These are phyloP conservation scores for Lachancea quebecensis DNA, from an alignment of 805 yeast species.

Conservation along the genomic window DNA sequence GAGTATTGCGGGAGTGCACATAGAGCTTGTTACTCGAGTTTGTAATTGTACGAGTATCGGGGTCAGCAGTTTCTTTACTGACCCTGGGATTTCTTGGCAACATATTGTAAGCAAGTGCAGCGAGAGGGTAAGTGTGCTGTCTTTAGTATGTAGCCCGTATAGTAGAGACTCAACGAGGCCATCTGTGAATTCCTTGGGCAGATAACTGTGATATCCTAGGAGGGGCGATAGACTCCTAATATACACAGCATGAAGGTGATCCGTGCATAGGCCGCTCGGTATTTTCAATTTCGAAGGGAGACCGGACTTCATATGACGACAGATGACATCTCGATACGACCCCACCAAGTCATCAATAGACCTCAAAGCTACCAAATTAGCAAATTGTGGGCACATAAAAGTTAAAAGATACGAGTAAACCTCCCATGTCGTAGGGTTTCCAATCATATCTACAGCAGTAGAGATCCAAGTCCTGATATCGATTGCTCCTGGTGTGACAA, in stretches of 20 bases:
- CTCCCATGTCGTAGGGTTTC: slow-evolving; percentile 60
- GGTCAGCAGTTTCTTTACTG: slow-evolving; percentile 60
- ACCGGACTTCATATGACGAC: slow-evolving; percentile 51
- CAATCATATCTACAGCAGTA: slow-evolving; percentile 44
- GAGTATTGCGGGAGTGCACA: slow-evolving; percentile 64
- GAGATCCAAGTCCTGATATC: slow-evolving; percentile 43
- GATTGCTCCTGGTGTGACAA: slow-evolving; percentile 22
- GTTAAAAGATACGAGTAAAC: slow-evolving; percentile 58
- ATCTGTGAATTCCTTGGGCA: slow-evolving; percentile 55
- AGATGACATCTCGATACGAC: slow-evolving; percentile 40
- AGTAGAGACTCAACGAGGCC: slow-evolving; percentile 53
- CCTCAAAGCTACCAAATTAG: slow-evolving; percentile 48
- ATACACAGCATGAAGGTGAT: slow-evolving; percentile 60
- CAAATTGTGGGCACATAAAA: slow-evolving; percentile 64
- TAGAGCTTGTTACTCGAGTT: slow-evolving; percentile 61
- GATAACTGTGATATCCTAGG: slow-evolving; percentile 50
- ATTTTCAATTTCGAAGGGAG: slow-evolving; percentile 38
- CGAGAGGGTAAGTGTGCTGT: slow-evolving; percentile 69
- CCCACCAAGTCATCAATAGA: slow-evolving; percentile 36
- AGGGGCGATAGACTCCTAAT: slow-evolving; percentile 57
- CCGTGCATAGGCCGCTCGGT: slow-evolving; percentile 42
- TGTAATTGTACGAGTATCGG: slow-evolving; percentile 70
- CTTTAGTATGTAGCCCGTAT: slow-evolving; percentile 60
- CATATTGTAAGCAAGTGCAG: slow-evolving; percentile 69
- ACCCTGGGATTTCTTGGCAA: slow-evolving; percentile 71